Base-by-base conservation (phyloP, 1,284 basidiomycete species). In the Ceratobasidium sp. region DNA sequence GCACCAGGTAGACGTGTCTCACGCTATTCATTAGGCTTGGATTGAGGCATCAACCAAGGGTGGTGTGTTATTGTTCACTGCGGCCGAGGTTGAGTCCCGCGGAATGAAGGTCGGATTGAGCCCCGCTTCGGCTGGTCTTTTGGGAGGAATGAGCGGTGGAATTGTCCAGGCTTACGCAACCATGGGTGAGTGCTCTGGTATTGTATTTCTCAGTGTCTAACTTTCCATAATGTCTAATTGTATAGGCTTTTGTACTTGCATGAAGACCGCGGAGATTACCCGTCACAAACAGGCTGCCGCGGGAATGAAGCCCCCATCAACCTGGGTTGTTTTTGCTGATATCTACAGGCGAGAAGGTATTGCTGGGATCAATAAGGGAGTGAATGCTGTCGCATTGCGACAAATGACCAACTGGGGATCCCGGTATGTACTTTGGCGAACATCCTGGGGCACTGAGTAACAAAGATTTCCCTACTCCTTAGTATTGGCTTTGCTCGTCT, bases 331-430 rank as follows among this genome's bases (percentile, higher is more conserved):
- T 49, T 98, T 99, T 76, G 87, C 83, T 73, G 95, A 98, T 76
- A 99, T 99, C 74, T 98, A 95, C 80, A 86, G 89, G 64, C 84
- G 88, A 64, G 97, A 98, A 75, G 97, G 97, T 77, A 85, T 99
- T 77, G 86, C 87, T 62, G 97, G 97, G 69, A 95, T 99, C 76
- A 99, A 99, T 86, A 99, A 98, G 83, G 97, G 97, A 80, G 97
- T 99, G 71, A 98, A 99, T 76, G 97, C 97, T 25, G 97, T 99
- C 56, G 97, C 95, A 58, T 84, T 98, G 56, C 88, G 96, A 59
- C 96, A 98, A 79, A 95, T 93, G 78, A 99, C 97, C 58, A 99
- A 99, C 82, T 99, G 97, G 97, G 97, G 97, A 73, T 95, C 93
- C 72, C 89, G 95, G 89, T 93, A 73, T 72, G 87, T 78, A 11